Conservation (phyloP, 495 filamentous ascomycete species). For the Aspergillus sparsus region DNA sequence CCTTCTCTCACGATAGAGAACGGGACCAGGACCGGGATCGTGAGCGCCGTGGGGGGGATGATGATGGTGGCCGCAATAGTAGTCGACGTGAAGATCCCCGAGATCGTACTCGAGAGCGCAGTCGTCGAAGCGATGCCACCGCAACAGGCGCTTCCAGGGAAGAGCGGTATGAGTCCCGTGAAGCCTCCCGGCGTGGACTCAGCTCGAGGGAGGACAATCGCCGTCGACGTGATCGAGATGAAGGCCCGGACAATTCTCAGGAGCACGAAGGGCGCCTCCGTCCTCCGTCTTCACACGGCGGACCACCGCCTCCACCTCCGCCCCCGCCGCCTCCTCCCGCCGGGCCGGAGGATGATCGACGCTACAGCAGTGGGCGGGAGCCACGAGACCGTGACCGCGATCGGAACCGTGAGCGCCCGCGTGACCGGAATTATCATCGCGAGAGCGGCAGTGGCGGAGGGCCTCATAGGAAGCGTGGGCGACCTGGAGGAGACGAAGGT, state of each 20-base stretch:
- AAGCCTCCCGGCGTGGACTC: slow-evolving; percentile 36
- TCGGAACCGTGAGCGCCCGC: slow-evolving; percentile 41
- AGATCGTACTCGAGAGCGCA: slow-evolving; percentile 40
- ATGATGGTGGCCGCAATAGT: slow-evolving; percentile 29
- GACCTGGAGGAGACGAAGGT: slow-evolving; percentile 36
- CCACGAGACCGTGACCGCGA: slow-evolving; percentile 44
- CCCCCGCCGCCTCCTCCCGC: slow-evolving; percentile 32
- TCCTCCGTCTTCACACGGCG: slow-evolving; percentile 41
- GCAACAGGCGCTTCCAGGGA: slow-evolving; percentile 34
- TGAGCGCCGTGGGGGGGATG: slow-evolving; percentile 37
- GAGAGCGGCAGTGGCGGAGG: slow-evolving; percentile 34
- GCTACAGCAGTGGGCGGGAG: slow-evolving; percentile 42
- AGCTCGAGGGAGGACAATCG: slow-evolving; percentile 44
- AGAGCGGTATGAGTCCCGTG: slow-evolving; percentile 41
- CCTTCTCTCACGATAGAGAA: slow-evolving; percentile 29
- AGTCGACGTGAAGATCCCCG: slow-evolving; percentile 42
- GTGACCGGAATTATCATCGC: slow-evolving; percentile 41
- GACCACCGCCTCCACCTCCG: slow-evolving; percentile 36
- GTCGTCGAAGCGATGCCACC: slow-evolving; percentile 39
- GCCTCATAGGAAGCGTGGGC: slow-evolving; percentile 44
- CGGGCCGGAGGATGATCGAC: slow-evolving; percentile 37
- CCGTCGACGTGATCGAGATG: slow-evolving; percentile 43
- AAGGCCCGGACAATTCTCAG: slow-evolving; percentile 27
- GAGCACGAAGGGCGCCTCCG: slow-evolving; percentile 46
- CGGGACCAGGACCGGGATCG: slow-evolving; percentile 33